phyloP scores from a whole-genome alignment of 768 basidiomycete species.

The Termitomyces sp. region DNA sequence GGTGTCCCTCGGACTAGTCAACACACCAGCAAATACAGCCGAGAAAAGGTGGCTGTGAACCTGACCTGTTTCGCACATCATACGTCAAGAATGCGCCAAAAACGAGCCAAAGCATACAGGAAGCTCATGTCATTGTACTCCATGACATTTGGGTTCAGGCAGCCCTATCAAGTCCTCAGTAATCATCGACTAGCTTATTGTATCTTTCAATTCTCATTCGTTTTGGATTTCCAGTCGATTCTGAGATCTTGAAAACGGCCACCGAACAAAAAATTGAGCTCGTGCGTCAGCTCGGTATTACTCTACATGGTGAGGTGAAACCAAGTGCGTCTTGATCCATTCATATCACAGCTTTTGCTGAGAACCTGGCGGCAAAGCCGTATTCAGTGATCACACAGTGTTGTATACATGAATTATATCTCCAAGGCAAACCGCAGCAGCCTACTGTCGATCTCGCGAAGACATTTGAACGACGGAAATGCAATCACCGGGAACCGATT shows the following conservation, averaged over 20 bases:
- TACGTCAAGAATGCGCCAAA: conserved; percentile 70
- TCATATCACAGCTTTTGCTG: background rate
- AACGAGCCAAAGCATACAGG: conserved; percentile 89
- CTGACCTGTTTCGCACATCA: background rate
- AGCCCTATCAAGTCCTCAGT: conserved; percentile 94
- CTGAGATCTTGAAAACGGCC: conserved; percentile 72
- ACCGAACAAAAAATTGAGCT: conserved; percentile 71
- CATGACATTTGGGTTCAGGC: conserved; percentile 82
- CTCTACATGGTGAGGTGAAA: conserved; percentile 86
- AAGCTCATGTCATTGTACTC: conserved; percentile 91
- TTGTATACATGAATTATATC: conserved; percentile 90
- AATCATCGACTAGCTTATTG: conserved; percentile 13
- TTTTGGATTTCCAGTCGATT: conserved; percentile 54
- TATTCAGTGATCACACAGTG: conserved; percentile 97
- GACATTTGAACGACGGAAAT: conserved; percentile 87
- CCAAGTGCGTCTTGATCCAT: conserved; percentile 60
- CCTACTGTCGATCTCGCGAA: conserved; percentile 85
- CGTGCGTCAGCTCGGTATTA: conserved; percentile 62
- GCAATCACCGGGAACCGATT: conserved; percentile 90
- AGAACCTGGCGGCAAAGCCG: conserved; percentile 37
- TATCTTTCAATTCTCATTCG: background rate
- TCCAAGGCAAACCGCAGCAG: conserved; percentile 70
- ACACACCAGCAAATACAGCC: conserved; percentile 15
- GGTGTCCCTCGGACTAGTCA: background rate
- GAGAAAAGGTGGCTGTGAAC: background rate